Evolutionary conservation across 2,329 filamentous ascomycete genomes (phyloP).

Genomic region (Cadophora sp.): DNA sequence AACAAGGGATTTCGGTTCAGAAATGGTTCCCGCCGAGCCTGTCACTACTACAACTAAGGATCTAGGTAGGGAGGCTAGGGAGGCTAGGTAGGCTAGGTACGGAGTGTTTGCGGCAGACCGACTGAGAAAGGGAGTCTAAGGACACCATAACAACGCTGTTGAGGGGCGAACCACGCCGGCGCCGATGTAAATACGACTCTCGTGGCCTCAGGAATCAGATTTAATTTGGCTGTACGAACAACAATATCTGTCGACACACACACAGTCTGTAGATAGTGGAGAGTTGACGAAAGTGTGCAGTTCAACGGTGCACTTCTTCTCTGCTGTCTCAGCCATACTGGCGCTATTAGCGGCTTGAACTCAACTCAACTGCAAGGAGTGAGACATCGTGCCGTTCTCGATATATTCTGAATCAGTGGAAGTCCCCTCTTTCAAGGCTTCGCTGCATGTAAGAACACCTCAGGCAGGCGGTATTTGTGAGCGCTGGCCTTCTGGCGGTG

Average conservation of each 20-base stretch:
- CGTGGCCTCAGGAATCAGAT: neutral
- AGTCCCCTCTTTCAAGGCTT: no score
- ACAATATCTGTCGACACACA: no score
- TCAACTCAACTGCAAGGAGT: neutral
- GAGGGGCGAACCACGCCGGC: constrained; percentile 1
- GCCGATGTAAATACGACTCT: neutral
- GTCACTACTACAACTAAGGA: neutral
- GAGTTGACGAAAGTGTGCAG: neutral
- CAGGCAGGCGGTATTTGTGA: neutral
- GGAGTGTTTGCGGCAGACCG: no score
- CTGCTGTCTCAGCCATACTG: constrained; percentile 1
- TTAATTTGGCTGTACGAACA: neutral
- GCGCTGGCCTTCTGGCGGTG: constrained; percentile 4
- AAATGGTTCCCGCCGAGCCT: constrained; percentile 12
- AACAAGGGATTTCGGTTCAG: constrained; percentile 12
- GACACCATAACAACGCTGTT: constrained; percentile 6
- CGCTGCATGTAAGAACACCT: neutral
- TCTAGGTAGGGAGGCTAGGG: no score
- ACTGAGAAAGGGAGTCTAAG: no score
- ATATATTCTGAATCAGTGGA: neutral
- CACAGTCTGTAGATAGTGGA: neutral
- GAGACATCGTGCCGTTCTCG: constrained; percentile 6
- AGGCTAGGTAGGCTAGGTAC: no score
- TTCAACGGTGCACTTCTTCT: constrained; percentile 1
- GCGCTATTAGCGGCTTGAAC: constrained; percentile 8